Evolutionary conservation across 805 yeast genomes (phyloP), one percentile per base, ranked within the genome.

Genomic region (Wickerhamomyces subpelliculosus): DNA sequence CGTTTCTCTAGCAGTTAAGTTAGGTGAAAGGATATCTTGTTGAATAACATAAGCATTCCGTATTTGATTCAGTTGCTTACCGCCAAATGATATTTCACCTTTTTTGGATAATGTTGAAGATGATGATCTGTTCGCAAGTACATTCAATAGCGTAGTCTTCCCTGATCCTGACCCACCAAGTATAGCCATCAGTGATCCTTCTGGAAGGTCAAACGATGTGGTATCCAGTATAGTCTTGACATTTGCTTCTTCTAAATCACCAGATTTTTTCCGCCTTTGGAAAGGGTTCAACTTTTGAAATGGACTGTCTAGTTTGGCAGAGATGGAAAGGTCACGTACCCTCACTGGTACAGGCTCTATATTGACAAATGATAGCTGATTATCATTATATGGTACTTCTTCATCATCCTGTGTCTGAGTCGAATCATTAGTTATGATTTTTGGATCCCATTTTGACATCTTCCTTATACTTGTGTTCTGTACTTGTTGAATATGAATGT

Each of bases 91-190:
- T 13, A 75, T 59, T 19, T 58, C 43, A 1, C 82, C 82, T 4
- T 55, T 50, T 40, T 70, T 65, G 2, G 40, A 44, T 43, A 77
- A 56, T 9, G 65, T 66, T 18, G 41, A 32, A 13, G 44, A 44
- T 33, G 55, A 48, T 16, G 71, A 63, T 45, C 82, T 57, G 33
- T 75, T 70, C 0, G 86, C 78, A 34, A 82, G 55, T 0, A 76
- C 75, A 52, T 86, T 86, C 18, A 86, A 62, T 32, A 86, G 55
- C 0, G 95, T 84, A 0, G 95, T 86, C 52, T 87, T 86, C 4
- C 95, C 95, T 4, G 87, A 77, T 0, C 95, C 95, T 0, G 89
- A 81, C 0, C 95, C 90, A 3, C 95, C 96, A 64, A 87, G 72
- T 9, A 86, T 82, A 6, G 94, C 94, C 58, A 86, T 68, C 27